Base-by-base conservation (phyloP, 371 early-diverging fungal genomes). In the Mortierella sp. region DNA sequence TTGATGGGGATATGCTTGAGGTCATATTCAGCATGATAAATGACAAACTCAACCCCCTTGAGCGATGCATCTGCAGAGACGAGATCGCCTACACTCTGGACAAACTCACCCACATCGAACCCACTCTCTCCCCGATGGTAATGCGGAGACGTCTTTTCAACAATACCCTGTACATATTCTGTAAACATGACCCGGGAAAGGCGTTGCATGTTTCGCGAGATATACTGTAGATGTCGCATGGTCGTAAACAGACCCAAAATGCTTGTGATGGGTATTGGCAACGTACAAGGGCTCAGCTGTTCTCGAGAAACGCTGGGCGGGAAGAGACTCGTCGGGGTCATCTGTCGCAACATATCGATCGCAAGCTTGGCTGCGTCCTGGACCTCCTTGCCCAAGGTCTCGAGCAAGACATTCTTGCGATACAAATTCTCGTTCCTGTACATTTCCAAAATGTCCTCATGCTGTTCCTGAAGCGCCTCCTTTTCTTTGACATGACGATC, bases 61-160 rank as follows among this genome's bases (percentile, higher is more conserved):
- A 83, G 76, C n/a, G 88, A 82, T 9, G 89, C 87, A 63, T 85
- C 83, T 19, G 89, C 91, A 16, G 90, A 88, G 62, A 90, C 77
- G 14, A 87, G 84, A 72, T 91, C 91, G 7, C 89, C 90, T 2
- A 91, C 82, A 62, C 84, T 84, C 68, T 91, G 90, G 14, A 90
- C 76, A 45, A 89, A 66, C 57, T 89, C 87, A 18, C 89, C 88
- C 6, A 89, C 82, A 74, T 91, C 90, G 68, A 91, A 89, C 28
- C 86, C 82, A 9, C 53, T 72, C 44, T 77, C 79, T 18, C 79
- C 79, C 11, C 72, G 72, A 29, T 77, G 79, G 47, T 77, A 77
- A 43, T 77, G 73, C 25, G 79, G 79, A 26, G 79, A 77, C n/a
- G 72, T 72, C 66, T 68, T 77, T 59, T 77, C 79, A 7, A 77